Evolutionary conservation across 345 rosid genomes (phyloP), one percentile per base, ranked within the genome.

Genomic region (Arabidopsis arenosa): DNA sequence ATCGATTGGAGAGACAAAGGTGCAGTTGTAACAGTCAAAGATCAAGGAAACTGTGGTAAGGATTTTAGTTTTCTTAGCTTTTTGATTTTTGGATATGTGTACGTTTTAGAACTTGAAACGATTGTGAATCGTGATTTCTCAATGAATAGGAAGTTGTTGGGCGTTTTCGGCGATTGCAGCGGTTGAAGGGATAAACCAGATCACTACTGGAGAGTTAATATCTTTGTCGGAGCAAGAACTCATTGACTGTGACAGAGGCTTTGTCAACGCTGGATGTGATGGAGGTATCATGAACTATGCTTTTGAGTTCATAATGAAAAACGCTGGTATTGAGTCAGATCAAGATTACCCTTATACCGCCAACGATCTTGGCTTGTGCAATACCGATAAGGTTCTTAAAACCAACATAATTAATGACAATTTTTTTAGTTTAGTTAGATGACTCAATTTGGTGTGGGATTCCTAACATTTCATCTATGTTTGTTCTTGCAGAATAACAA

Each of bases 251-350:
- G 62, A 57, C 62, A 57, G 62, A 33, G 62, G 62, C 0, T 57
- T 32, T 57, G 62, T 57, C 23, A 57, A 57, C 23, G 62, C 62
- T n/a, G 62, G 62, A 57, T 57, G 62, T 57, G 62, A 57, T 33
- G 62, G 62, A 57, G 62, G 62, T 57, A n/a, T 57, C 23, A 57
- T 57, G 63, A 57, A 57, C 26, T 57, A 57, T 5, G 43, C 63
- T 57, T 57, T 57, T 57, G 7, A 57, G 4, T 57, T 57, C 43
- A 57, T 57, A 35, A 35, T 57, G 0, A 57, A 57, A 3, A 57
- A 15, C 14, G 63, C 43, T 57, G 63, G 63, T 33, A 57, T 57
- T n/a, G 63, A 57, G 63, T 1, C 63, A 33, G 63, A 57, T 35
- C 63, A 57, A 35, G 63, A 57, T 57, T 57, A 57, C 6, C 63